A percentile compares a stretch with the other conserved stretches of the same genome.
Conservation (phyloP, 139 green algal genomes). For the Coelastrella sp. region DNA sequence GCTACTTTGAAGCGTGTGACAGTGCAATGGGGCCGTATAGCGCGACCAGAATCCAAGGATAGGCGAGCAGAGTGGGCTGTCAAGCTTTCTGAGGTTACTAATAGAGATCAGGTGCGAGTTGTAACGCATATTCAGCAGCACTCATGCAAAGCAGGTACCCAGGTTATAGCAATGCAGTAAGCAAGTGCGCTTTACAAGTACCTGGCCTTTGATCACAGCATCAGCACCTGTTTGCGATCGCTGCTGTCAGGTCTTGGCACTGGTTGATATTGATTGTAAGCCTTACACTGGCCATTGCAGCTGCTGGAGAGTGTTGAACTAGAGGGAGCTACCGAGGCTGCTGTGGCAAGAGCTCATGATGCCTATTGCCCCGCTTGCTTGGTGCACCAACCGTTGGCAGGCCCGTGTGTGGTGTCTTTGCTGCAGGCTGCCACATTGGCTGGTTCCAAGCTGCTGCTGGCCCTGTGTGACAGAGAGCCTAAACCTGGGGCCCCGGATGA, state of each 20-base stretch:
- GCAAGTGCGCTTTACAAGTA: too few relatives aligned
- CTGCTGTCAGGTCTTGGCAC: too few relatives aligned
- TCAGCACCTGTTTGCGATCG: too few relatives aligned
- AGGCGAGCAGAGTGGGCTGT: constrained; percentile 36
- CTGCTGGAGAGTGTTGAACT: too few relatives aligned
- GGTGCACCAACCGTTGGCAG: not conserved
- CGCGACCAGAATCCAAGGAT: not conserved
- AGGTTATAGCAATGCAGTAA: too few relatives aligned
- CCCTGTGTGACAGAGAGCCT: constrained; percentile 41
- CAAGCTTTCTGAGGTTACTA: constrained; percentile 13
- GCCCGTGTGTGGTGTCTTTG: not conserved
- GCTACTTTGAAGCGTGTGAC: constrained; percentile 23
- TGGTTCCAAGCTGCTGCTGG: constrained; percentile 42
- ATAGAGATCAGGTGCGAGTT: constrained; percentile 28
- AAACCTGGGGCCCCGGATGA: not conserved
- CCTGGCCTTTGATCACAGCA: too few relatives aligned
- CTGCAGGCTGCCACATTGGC: constrained; percentile 33
- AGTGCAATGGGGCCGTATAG: constrained; percentile 6
- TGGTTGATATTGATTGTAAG: too few relatives aligned
- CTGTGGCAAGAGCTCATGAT: too few relatives aligned
- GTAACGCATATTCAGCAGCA: too few relatives aligned
- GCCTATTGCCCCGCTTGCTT: not conserved
- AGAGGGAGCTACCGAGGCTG: too few relatives aligned
- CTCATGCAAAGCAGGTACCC: too few relatives aligned
- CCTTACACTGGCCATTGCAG: too few relatives aligned